These are phyloP conservation scores for Paecilomyces formosus DNA, from an alignment of 2,329 filamentous ascomycete genomes.

Conservation along the genomic window DNA sequence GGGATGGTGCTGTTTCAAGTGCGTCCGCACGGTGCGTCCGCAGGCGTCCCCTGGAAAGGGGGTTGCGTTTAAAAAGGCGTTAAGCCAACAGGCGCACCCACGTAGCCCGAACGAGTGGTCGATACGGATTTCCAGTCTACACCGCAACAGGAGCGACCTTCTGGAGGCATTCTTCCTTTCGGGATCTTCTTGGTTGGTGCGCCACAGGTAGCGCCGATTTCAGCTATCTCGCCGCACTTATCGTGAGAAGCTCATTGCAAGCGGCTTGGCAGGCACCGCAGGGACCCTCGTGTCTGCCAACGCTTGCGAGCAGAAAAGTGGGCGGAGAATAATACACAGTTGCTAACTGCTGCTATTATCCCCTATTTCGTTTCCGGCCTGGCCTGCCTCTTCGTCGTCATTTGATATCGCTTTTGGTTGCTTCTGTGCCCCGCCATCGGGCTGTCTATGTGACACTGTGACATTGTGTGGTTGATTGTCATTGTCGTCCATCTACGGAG, in stretches of 20 bases:
- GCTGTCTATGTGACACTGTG: too few relatives aligned
- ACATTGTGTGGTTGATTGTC: too few relatives aligned
- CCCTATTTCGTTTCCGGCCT: neutral
- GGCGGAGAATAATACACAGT: too few relatives aligned
- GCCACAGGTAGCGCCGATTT: neutral
- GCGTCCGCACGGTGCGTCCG: constrained; percentile 7
- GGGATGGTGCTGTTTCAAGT: constrained; percentile 25
- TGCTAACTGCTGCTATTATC: too few relatives aligned
- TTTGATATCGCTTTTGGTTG: neutral
- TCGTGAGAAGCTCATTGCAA: neutral
- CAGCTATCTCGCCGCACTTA: neutral
- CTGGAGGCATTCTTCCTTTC: neutral
- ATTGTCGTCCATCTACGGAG: too few relatives aligned
- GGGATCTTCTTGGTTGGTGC: neutral
- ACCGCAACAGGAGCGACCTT: constrained; percentile 1
- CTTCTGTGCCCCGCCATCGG: too few relatives aligned
- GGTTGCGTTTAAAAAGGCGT: constrained; percentile 6
- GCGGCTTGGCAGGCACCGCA: neutral
- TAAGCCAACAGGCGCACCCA: neutral
- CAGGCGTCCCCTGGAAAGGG: constrained; percentile 6
- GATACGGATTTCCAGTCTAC: constrained; percentile 2
- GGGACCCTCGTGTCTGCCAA: neutral
- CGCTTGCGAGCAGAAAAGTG: neutral
- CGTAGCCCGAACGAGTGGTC: constrained; percentile 4
- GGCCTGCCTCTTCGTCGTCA: neutral